Evolutionary conservation across 176 grass and related monocot species (phyloP).

Genomic region (Zizania latifolia): DNA sequence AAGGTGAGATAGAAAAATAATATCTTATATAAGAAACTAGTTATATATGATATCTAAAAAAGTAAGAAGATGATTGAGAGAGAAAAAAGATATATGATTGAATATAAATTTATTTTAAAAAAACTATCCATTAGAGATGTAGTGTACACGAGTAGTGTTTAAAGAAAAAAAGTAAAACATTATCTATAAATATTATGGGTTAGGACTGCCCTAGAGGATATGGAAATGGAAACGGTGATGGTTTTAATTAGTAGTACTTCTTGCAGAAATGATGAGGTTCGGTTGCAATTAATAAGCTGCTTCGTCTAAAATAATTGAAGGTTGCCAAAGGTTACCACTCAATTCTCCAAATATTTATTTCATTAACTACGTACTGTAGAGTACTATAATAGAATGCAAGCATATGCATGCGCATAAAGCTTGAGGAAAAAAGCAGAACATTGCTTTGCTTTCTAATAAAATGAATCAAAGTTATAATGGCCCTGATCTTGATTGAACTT

Average conservation of each 20-base stretch:
- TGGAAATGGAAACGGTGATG: background rate
- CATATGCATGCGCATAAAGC: background rate
- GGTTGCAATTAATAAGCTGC: background rate
- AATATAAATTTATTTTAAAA: no score
- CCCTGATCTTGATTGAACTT: background rate
- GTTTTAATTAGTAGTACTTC: background rate
- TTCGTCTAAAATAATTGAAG: background rate
- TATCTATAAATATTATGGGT: no score
- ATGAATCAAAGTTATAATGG: background rate
- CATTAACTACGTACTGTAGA: background rate
- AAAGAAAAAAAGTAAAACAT: no score
- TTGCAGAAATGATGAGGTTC: background rate
- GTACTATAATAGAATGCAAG: background rate
- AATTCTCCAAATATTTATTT: background rate
- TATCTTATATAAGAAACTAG: no score
- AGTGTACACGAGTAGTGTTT: no score
- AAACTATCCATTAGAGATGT: no score
- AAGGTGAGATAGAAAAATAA: no score
- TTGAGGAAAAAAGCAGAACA: background rate
- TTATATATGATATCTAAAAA: no score
- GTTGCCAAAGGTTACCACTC: background rate
- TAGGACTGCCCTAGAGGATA: background rate
- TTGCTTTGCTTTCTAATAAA: background rate
- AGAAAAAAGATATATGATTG: no score
- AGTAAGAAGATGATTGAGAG: no score